Percentiles rank a stretch among this genome's conserved stretches.
Evolutionary conservation across 2,329 filamentous ascomycete genomes (phyloP).

Genomic region (Chaetomium sp.): DNA sequence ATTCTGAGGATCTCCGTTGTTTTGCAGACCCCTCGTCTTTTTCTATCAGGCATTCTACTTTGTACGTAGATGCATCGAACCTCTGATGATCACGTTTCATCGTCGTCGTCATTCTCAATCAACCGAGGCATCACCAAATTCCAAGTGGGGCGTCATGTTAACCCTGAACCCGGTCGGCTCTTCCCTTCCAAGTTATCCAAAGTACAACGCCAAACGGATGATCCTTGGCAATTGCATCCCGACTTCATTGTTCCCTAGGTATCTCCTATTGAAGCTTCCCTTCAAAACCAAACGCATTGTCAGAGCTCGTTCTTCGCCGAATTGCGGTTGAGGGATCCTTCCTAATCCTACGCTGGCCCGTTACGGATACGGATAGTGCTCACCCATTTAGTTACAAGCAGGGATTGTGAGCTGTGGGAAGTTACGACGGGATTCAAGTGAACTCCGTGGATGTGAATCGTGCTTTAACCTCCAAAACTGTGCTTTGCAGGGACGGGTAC

Average conservation of each 20-base stretch:
- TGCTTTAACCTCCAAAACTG: too few relatives aligned
- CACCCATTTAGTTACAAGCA: background rate
- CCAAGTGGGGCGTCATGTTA: background rate
- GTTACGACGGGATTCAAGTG: background rate
- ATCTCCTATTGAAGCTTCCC: background rate
- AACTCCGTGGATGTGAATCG: background rate
- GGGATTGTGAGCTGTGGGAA: background rate
- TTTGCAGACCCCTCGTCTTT: too few relatives aligned
- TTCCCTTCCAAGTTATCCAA: background rate
- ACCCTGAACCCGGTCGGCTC: background rate
- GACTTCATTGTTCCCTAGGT: background rate
- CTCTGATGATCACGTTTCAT: background rate
- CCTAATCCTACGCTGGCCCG: background rate
- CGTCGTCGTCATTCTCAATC: background rate
- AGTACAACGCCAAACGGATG: background rate
- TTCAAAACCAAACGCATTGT: background rate
- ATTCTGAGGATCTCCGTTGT: background rate
- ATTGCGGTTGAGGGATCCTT: background rate
- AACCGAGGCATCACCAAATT: background rate
- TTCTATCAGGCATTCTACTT: too few relatives aligned
- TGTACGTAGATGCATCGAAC: background rate
- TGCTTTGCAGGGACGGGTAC: background rate
- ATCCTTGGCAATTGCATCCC: background rate
- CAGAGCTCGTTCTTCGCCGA: background rate
- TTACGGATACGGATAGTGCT: too few relatives aligned